A percentile compares a stretch with the other conserved stretches of the same genome.
phyloP scores from a whole-genome alignment of 768 basidiomycete species.

The Albatrellus ellisii region DNA sequence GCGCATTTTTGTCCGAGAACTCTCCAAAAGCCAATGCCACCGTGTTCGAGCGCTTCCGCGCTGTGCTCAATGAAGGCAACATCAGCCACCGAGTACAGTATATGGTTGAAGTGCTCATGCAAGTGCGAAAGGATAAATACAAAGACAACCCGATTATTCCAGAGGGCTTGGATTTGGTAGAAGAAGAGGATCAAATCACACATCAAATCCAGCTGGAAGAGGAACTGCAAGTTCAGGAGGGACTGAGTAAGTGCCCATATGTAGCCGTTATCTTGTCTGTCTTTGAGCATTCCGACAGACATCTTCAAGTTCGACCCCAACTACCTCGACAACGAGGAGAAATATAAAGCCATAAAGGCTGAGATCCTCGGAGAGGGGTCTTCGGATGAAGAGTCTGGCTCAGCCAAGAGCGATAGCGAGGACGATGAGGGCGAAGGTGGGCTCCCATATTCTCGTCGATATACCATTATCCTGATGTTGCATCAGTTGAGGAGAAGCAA shows the following conservation, averaged over 20 bases:
- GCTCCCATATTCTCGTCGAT: conserved; percentile 11
- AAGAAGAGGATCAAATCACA: conserved; percentile 96
- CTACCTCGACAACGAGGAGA: conserved; percentile 84
- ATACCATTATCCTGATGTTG: conserved; percentile 7
- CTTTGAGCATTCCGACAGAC: conserved; percentile 34
- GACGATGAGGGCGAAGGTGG: conserved; percentile 40
- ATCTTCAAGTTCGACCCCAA: conserved; percentile 91
- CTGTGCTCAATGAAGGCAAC: conserved; percentile 86
- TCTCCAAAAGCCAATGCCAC: conserved; percentile 92
- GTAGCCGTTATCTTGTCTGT: neutral
- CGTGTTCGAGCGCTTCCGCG: conserved; percentile 93
- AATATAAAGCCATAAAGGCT: conserved; percentile 80
- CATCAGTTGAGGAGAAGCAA: conserved; percentile 65
- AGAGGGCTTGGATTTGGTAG: conserved; percentile 91
- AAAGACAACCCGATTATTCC: conserved; percentile 95
- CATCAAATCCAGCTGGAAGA: conserved; percentile 89
- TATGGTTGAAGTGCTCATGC: conserved; percentile 99
- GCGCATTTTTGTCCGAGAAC: conserved; percentile 86
- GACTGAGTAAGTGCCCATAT: conserved; percentile 58
- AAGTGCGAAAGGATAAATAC: conserved; percentile 97
- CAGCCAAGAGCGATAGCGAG: conserved; percentile 47
- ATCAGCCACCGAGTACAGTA: conserved; percentile 97
- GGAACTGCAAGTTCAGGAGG: conserved; percentile 88
- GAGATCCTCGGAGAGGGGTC: conserved; percentile 91
- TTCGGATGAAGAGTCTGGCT: conserved; percentile 53